Evolutionary conservation across 202 grass and related monocot species (phyloP), one percentile per base, ranked within the genome.

Genomic region (Dendrocalamus latiflorus): DNA sequence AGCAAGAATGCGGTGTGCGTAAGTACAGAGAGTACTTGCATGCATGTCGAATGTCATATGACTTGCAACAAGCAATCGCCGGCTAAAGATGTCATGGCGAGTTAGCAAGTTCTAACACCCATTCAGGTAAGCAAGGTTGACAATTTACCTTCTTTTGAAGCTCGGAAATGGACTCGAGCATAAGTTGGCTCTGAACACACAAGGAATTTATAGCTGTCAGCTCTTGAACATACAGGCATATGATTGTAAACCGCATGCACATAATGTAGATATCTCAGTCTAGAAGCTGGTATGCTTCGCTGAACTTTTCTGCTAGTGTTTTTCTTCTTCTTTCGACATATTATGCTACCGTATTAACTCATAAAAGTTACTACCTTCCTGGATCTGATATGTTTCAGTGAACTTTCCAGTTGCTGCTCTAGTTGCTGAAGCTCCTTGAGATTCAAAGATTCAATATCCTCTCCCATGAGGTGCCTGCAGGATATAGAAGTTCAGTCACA

Each of bases 391-490:
- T 93, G 85, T 72, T 93, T 98, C 53, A 95, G 78, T 43, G 92
- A 91, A 81, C 42, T 84, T 61, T 98, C 95, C 36, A 98, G 80
- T 69, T 98, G 92, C 42, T 87, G 86, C 69, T 98, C 95, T 44
- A 98, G 84, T 50, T 98, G 89, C 80, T 95, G 95, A 65, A 98
- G 87, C 81, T 95, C 95, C 73, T 95, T 98, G 25, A 83, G 30
- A 68, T 88, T 93, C 79, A 98, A 82, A 10, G 92, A 88, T 81
- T 93, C 87, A 66, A 98, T 85, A 53, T 98, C 89, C 82, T 98
- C 92, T 85, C 95, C 95, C 95, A 93, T 90, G 37, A 98, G 90
- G 53, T 95, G 92, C 82, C 95, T 98, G 82, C 54, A 93, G 50
- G 47, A 58, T 6, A 72, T 60, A 76, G 1, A 62, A 28, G 53